Conservation (phyloP, 306 rosid genomes). For the Datisca glomerata region DNA sequence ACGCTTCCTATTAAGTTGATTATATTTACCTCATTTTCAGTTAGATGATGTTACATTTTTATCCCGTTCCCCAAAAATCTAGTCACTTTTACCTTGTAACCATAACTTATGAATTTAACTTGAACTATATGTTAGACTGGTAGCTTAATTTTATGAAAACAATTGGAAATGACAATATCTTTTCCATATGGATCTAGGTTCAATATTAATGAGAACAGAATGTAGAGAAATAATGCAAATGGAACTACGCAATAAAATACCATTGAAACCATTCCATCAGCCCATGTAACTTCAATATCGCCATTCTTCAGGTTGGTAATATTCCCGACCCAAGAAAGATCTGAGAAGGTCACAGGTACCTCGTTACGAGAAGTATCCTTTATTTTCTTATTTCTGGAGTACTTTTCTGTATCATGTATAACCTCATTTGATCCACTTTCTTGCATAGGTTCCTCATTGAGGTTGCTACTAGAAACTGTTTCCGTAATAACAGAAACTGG, state of each 20-base stretch:
- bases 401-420: slow-evolving; percentile 18
- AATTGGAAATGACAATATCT: too few species aligned
- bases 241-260: slow-evolving; percentile 35
- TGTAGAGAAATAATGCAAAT: slow-evolving; percentile 4
- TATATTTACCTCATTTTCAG: too few species aligned
- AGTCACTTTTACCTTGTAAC: too few species aligned
- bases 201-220: background rate
- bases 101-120: too few species aligned
- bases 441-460: slow-evolving; percentile 30
- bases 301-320: slow-evolving; percentile 88
- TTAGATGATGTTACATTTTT: too few species aligned
- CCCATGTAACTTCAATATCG: slow-evolving; percentile 98
- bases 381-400: slow-evolving; percentile 21
- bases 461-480: slow-evolving; percentile 29
- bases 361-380: slow-evolving; percentile 30
- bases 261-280: slow-evolving; percentile 95
- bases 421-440: slow-evolving; percentile 31
- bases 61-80: too few species aligned
- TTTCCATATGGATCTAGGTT: background rate
- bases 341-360: slow-evolving; percentile 41
- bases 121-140: too few species aligned
- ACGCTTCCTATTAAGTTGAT: too few species aligned
- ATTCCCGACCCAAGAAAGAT: slow-evolving; percentile 97
- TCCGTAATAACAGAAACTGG: slow-evolving; percentile 49
- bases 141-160: too few species aligned